phyloP scores from a whole-genome alignment of 164 flowering plant genomes.

The Echeveria elegans region DNA sequence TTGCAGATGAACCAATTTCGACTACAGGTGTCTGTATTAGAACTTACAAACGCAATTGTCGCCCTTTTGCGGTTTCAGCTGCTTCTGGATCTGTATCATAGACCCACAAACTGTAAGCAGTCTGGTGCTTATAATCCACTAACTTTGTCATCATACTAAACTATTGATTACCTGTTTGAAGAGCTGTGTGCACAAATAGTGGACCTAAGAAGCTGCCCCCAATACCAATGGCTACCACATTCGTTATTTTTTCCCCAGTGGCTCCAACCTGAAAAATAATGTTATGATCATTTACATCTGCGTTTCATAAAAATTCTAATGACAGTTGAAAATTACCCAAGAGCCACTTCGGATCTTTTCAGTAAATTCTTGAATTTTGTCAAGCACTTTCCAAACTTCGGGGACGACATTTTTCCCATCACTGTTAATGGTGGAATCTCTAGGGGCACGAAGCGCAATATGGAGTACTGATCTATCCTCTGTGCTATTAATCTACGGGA shows the following conservation, averaged over 20 bases:
- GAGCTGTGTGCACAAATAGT: constrained; percentile 94
- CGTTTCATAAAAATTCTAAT: background rate
- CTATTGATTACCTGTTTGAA: constrained; percentile 61
- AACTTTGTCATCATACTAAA: background rate
- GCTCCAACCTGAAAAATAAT: constrained; percentile 63
- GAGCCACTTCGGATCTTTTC: constrained; percentile 85
- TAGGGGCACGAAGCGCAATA: constrained; percentile 89
- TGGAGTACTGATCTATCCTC: constrained; percentile 93
- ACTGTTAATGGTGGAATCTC: constrained; percentile 56
- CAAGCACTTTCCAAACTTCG: constrained; percentile 95
- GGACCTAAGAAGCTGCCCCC: constrained; percentile 98
- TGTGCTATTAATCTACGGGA: constrained; percentile 72
- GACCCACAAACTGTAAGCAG: background rate
- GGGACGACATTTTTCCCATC: constrained; percentile 92
- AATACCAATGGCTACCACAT: constrained; percentile 81
- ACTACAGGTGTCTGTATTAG: background rate
- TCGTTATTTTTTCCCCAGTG: constrained; percentile 73
- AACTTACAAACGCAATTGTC: constrained; percentile 91
- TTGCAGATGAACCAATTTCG: background rate
- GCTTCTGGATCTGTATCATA: constrained; percentile 67
- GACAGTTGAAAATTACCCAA: constrained; percentile 48
- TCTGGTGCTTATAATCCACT: background rate
- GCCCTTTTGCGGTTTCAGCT: constrained; percentile 54
- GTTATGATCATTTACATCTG: background rate
- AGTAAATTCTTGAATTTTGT: constrained; percentile 77